A percentile compares a stretch with the other conserved stretches of the same genome.
phyloP scores from a whole-genome alignment of 805 yeast genomes.

The Wickerhamiella alocasiicola region DNA sequence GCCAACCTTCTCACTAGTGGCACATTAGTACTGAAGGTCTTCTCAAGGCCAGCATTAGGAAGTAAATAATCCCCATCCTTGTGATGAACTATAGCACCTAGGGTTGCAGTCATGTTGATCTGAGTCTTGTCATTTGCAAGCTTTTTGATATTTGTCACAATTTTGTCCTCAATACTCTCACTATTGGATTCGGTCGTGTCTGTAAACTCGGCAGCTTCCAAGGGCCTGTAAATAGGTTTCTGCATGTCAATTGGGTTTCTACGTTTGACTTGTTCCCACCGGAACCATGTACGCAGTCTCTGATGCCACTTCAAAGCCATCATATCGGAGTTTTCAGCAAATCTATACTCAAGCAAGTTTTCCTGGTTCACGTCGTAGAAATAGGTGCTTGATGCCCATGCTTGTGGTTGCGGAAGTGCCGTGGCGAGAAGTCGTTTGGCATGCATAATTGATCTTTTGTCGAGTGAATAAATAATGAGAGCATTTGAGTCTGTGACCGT shows the following conservation, averaged over 20 bases:
- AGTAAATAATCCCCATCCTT: background rate
- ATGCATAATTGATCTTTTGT: constrained; percentile 12
- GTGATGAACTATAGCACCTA: constrained; percentile 24
- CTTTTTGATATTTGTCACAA: background rate
- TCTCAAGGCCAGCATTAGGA: constrained; percentile 16
- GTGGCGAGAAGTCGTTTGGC: constrained; percentile 19
- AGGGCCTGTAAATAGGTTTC: background rate
- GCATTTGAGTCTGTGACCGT: constrained; percentile 11
- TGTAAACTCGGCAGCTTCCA: constrained; percentile 2
- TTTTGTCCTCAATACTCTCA: background rate
- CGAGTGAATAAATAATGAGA: constrained; percentile 16
- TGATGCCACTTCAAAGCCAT: constrained; percentile 24
- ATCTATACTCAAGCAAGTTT: constrained; percentile 9
- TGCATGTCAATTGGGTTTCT: background rate
- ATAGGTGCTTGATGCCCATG: constrained; percentile 14
- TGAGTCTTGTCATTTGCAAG: background rate
- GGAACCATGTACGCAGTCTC: constrained; percentile 18
- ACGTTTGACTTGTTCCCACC: constrained; percentile 19
- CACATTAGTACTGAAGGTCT: constrained; percentile 23
- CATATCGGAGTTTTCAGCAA: constrained; percentile 17
- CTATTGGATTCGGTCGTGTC: background rate
- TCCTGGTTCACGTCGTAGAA: constrained; percentile 15
- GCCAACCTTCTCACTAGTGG: constrained; percentile 21
- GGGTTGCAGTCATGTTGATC: constrained; percentile 23
- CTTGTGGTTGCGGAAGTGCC: constrained; percentile 1